Conservation (phyloP, 2,329 filamentous ascomycete species). For the Penicillium sumatraense region DNA sequence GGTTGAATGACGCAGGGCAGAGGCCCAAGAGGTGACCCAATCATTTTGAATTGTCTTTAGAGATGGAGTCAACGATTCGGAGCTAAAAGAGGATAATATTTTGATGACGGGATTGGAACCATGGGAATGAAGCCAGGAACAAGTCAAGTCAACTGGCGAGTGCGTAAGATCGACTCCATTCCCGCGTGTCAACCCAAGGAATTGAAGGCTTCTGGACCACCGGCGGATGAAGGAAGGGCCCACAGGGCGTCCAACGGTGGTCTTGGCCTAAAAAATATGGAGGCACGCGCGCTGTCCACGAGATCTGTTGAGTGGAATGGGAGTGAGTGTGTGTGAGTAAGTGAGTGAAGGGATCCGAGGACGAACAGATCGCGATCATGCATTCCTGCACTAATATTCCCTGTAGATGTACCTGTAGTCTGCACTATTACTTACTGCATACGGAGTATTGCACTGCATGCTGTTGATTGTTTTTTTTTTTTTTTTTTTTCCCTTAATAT, state of each 20-base stretch:
- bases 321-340: background rate
- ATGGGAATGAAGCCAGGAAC: slow-evolving; percentile 1
- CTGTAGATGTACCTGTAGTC: background rate
- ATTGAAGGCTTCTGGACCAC: background rate
- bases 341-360: background rate
- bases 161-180: slow-evolving; percentile 29
- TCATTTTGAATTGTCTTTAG: no score
- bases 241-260: slow-evolving; percentile 28
- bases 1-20: background rate
- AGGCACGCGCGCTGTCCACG: slow-evolving; percentile 17
- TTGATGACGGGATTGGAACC: background rate
- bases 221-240: slow-evolving; percentile 12
- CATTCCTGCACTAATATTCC: background rate
- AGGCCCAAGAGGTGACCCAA: no score
- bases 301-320: slow-evolving; percentile 5
- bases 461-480: background rate
- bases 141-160: background rate
- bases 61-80: background rate
- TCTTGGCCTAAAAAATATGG: slow-evolving; percentile 10
- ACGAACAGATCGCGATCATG: background rate
- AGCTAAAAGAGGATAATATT: background rate
- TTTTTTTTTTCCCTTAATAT: background rate
- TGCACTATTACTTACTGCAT: no score
- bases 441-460: no score
- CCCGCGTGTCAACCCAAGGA: slow-evolving; percentile 26